Evolutionary conservation across 768 basidiomycete genomes (phyloP).

Genomic region (Leccinum variicolor): DNA sequence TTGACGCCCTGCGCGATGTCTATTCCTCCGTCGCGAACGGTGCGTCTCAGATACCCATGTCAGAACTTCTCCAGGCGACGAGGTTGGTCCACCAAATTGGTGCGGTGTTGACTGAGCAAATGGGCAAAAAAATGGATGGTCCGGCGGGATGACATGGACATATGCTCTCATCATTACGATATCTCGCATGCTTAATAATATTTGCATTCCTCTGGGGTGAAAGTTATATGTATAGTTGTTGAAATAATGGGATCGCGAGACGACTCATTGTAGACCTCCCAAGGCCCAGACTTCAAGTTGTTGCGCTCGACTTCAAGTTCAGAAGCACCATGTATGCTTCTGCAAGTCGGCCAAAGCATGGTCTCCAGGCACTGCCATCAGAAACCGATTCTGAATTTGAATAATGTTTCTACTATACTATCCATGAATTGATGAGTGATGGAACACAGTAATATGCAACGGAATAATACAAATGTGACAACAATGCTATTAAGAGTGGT

Average conservation of each 20-base stretch:
- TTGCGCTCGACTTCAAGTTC: too few relatives aligned
- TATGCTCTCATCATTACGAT: not conserved
- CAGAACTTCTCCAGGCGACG: slow-evolving; percentile 47
- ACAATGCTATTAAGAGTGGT: slow-evolving; percentile 9
- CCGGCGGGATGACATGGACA: not conserved
- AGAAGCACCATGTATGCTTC: too few relatives aligned
- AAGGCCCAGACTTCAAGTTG: not conserved
- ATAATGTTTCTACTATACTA: not conserved
- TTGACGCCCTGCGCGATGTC: slow-evolving; percentile 43
- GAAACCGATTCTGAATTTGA: not conserved
- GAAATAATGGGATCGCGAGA: not conserved
- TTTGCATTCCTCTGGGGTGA: not conserved
- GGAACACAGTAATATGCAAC: slow-evolving; percentile 19
- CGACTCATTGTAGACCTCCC: not conserved
- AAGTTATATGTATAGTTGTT: not conserved
- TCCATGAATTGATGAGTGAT: not conserved
- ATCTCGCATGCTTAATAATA: slow-evolving; percentile 48
- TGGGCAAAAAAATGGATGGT: slow-evolving; percentile 35
- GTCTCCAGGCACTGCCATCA: too few relatives aligned
- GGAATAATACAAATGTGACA: slow-evolving; percentile 24
- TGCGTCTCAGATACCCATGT: slow-evolving; percentile 46
- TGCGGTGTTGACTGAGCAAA: slow-evolving; percentile 42
- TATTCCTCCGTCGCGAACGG: slow-evolving; percentile 41
- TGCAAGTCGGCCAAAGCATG: too few relatives aligned
- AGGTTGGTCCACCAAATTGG: slow-evolving; percentile 46